Evolutionary conservation across 495 filamentous ascomycete genomes (phyloP), one percentile per base, ranked within the genome.

Genomic region (Astrothelium subdiscretum): DNA sequence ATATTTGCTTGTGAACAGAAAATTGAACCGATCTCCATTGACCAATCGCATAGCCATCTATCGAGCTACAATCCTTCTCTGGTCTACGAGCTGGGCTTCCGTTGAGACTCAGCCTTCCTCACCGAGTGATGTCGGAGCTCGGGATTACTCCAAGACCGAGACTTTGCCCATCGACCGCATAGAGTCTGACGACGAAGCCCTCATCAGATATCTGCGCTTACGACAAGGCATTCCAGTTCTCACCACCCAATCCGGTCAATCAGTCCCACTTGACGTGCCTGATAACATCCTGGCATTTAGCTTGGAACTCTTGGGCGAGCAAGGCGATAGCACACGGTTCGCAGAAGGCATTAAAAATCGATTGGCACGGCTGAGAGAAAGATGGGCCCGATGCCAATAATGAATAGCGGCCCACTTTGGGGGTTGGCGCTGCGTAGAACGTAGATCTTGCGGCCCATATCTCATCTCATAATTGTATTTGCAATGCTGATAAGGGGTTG

Each of bases 1-100:
- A 48, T 48, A 11, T 10, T 18, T 3, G 5, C 18, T 3, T 18
- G 13, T n/a, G 8, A 20, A n/a, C n/a, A 20, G 42, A n/a, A 3
- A 3, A 18, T 20, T 20, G 42, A 48, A n/a, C 18, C 20, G 8
- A 8, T 18, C 6, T n/a, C 6, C 20, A n/a, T n/a, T 48, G 20
- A 48, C 18, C 3, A 3, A 48, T 48, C 18, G 18, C 42, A 40
- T n/a, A 48, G 42, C 77, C 24, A 65, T 83, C 51, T 83, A 83
- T 69, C 76, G 81, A 11, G 80, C 74, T 1, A 74, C 74, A 6
- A 69, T 83, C 32, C 74, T 81, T 61, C 67, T 83, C 6, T 83
- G 81, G 80, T 68, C 69, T 1, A 75, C 76, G 57, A 77, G 74
- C 72, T 63, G 77, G 10, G 66, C 70, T 0, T 64, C 52, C 24